Percentiles rank a stretch among this genome's conserved stretches.
These are phyloP conservation scores for Gynostemma pentaphyllum DNA, from an alignment of 306 rosid genomes.

Conservation along the genomic window DNA sequence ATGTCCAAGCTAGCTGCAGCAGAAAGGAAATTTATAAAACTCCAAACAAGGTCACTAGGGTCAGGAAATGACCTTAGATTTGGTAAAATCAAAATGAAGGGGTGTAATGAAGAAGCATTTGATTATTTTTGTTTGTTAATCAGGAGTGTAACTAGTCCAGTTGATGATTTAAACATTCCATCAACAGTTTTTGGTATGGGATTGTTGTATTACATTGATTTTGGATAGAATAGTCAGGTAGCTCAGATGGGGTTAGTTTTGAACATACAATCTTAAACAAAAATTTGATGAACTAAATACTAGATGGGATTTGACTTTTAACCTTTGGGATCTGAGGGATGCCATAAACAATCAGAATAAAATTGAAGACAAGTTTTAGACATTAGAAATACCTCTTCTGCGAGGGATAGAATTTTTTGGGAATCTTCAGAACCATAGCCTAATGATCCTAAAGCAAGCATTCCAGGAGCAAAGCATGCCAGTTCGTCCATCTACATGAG, in stretches of 20 bases:
- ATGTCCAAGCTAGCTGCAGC: slow-evolving; percentile 93
- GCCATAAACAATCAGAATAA: background rate
- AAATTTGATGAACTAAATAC: no score
- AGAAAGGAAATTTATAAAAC: slow-evolving; percentile 6
- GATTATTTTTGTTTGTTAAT: background rate
- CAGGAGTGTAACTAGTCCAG: background rate
- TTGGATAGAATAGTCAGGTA: background rate
- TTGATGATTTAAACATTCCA: background rate
- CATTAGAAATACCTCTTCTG: slow-evolving; percentile 56
- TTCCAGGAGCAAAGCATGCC: slow-evolving; percentile 98
- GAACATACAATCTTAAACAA: background rate
- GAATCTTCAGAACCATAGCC: slow-evolving; percentile 71
- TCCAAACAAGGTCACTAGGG: background rate
- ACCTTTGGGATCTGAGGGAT: background rate
- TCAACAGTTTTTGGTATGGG: background rate
- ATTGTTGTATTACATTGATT: background rate
- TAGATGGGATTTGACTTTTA: no score
- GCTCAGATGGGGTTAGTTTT: background rate
- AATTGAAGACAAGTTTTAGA: background rate
- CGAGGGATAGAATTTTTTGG: slow-evolving; percentile 49
- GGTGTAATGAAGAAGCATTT: background rate
- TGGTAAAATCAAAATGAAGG: background rate
- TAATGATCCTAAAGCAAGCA: slow-evolving; percentile 82
- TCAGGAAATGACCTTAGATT: background rate
- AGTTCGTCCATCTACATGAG: slow-evolving; percentile 86